Percentiles rank a stretch among this genome's conserved stretches.
These are phyloP conservation scores for Afroboletus lepidellus DNA, from an alignment of 1,284 basidiomycete genomes.

Conservation along the genomic window DNA sequence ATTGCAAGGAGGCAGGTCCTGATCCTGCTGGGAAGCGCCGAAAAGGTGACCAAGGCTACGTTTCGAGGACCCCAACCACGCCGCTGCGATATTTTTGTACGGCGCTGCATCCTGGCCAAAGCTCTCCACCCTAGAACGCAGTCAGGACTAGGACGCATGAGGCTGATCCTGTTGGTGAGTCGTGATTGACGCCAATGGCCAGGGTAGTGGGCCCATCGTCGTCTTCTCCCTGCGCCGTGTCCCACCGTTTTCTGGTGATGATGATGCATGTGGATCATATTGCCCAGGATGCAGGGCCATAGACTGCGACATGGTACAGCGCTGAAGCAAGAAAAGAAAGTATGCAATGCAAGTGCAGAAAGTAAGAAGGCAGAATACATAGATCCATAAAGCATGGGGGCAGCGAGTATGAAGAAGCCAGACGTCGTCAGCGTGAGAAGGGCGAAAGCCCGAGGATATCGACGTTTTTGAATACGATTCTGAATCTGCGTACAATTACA, in stretches of 20 bases:
- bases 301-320: constrained; percentile 2
- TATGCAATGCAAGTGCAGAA: constrained; percentile 5
- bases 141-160: not conserved
- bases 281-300: not conserved
- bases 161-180: constrained; percentile 11
- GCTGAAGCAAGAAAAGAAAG: constrained; percentile 1
- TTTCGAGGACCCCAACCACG: too few relatives aligned
- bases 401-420: not conserved
- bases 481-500: constrained; percentile 27
- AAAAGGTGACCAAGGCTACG: too few relatives aligned
- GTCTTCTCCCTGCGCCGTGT: not conserved
- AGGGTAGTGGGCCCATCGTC: not conserved
- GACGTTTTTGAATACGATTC: constrained; percentile 8
- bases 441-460: not conserved
- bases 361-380: constrained; percentile 11
- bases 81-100: not conserved
- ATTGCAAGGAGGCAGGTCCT: too few relatives aligned
- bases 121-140: not conserved
- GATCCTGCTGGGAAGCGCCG: too few relatives aligned
- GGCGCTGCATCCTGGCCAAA: not conserved
- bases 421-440: constrained; percentile 4
- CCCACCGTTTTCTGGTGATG: not conserved
- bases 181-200: not conserved
- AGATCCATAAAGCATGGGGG: constrained; percentile 13
- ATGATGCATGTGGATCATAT: constrained; percentile 5